Evolutionary conservation across 768 basidiomycete genomes (phyloP), one percentile per base, ranked within the genome.

Genomic region (Tulasnella sp.): DNA sequence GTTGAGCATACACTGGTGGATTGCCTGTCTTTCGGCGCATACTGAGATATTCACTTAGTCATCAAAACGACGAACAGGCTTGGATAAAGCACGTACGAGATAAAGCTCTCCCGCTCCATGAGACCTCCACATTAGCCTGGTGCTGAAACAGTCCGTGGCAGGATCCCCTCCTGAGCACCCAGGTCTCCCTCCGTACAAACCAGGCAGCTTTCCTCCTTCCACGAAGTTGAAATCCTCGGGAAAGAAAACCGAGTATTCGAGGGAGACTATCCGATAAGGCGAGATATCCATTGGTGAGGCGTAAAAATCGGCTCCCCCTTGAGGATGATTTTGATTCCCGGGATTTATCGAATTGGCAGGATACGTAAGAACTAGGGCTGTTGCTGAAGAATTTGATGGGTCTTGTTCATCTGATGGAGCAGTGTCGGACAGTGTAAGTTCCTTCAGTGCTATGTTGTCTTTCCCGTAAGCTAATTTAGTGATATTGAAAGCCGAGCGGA

Each of bases 191-290:
- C 68, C 69, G 46, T 65, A 87, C 3, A 90, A 56, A 0, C 89
- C 90, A 0, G 89, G 86, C 4, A 92, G 62, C 65, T 95, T 92
- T 5, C 90, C 90, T 4, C 75, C 89, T 47, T 74, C 69, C 15
- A 87, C 85, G 71, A 78, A 92, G 46, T 81, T 71, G 56, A 88
- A 92, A 54, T 77, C 73, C 0, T 47, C 54, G 0, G 83, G 83
- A 60, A 93, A 88, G 64, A 79, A 89, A 8, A 87, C 77, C 61
- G 76, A 78, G 62, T 89, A 92, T 19, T 59, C 65, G 37, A 85
- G 60, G 6, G 75, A 73, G 24, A 80, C 77, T 54, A 70, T 80
- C 20, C 53, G 57, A 6, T 78, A 80, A 37, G 15, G 39, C 49
- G 8, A 53, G 49, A 16, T 59, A 39, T 45, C 52, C 37, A 74